A percentile compares a stretch with the other conserved stretches of the same genome.
These are phyloP conservation scores for Proliferodiscus dingleyae DNA, from an alignment of 2,329 filamentous ascomycete species.

Conservation along the genomic window DNA sequence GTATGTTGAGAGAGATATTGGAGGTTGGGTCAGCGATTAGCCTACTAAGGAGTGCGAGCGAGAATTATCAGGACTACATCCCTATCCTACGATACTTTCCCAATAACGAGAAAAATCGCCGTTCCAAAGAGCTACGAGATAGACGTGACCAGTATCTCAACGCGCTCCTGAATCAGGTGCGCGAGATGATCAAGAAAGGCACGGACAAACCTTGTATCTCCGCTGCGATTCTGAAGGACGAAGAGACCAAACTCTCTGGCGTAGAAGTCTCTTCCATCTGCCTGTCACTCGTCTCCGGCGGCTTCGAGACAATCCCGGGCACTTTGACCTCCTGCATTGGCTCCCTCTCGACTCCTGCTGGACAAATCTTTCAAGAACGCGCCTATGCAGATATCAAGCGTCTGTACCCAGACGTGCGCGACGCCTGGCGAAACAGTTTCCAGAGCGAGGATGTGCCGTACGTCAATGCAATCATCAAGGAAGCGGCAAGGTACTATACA, in stretches of 20 bases:
- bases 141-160: slow-evolving; percentile 46
- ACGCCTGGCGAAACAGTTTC: slow-evolving; percentile 43
- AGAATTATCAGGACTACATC: slow-evolving; percentile 51
- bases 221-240: slow-evolving; percentile 48
- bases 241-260: slow-evolving; percentile 47
- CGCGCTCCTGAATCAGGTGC: slow-evolving; percentile 44
- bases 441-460: slow-evolving; percentile 46
- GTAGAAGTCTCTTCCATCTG: slow-evolving; percentile 51
- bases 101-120: slow-evolving; percentile 46
- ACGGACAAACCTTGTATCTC: slow-evolving; percentile 51
- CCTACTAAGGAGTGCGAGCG: slow-evolving; percentile 44
- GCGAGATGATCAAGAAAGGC: slow-evolving; percentile 45
- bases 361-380: slow-evolving; percentile 46
- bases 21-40: slow-evolving; percentile 48
- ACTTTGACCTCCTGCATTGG: slow-evolving; percentile 48
- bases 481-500: slow-evolving; percentile 49
- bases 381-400: slow-evolving; percentile 48
- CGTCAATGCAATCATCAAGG: slow-evolving; percentile 44
- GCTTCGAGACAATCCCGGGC: slow-evolving; percentile 50
- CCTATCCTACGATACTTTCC: slow-evolving; percentile 45
- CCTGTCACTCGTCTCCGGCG: slow-evolving; percentile 47
- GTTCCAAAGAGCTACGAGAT: slow-evolving; percentile 42
- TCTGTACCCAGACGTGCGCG: slow-evolving; percentile 40
- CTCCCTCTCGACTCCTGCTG: slow-evolving; percentile 42
- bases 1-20: slow-evolving; percentile 46